These are phyloP conservation scores for Aspergillus persii DNA, from an alignment of 2,329 filamentous ascomycete species.

Conservation along the genomic window DNA sequence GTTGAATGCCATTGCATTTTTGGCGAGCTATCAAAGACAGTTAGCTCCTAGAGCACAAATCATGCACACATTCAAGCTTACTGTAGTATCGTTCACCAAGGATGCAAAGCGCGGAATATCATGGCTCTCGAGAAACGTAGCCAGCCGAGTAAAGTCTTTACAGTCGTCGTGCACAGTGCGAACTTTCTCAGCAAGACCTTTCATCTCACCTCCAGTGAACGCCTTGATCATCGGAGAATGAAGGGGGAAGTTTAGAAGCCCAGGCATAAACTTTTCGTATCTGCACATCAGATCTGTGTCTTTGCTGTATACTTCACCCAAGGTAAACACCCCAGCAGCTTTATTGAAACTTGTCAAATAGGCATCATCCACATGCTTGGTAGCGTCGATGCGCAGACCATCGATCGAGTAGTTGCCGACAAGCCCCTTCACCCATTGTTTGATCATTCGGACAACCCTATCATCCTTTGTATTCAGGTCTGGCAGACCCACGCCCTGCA, in stretches of 20 bases:
- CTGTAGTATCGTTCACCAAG: constrained; percentile 34
- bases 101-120: constrained; percentile 56
- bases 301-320: neutral
- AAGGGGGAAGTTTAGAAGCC: constrained; percentile 33
- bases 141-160: constrained; percentile 47
- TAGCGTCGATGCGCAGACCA: constrained; percentile 52
- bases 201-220: constrained; percentile 32
- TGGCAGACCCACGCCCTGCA: constrained; percentile 48
- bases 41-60: neutral
- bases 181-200: constrained; percentile 23
- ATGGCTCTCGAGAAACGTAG: constrained; percentile 59
- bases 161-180: constrained; percentile 28
- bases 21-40: neutral
- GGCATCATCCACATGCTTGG: constrained; percentile 44
- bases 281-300: neutral
- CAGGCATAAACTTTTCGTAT: neutral
- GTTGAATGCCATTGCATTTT: neutral
- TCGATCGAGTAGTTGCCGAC: constrained; percentile 48
- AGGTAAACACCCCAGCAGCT: neutral
- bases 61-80: neutral
- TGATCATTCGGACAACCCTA: constrained; percentile 37
- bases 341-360: constrained; percentile 40
- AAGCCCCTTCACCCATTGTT: constrained; percentile 40
- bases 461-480: constrained; percentile 48
- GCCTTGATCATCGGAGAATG: constrained; percentile 32